These are phyloP conservation scores for Botrytis cinerea DNA, from an alignment of 2,329 filamentous ascomycete genomes.

Conservation along the genomic window DNA sequence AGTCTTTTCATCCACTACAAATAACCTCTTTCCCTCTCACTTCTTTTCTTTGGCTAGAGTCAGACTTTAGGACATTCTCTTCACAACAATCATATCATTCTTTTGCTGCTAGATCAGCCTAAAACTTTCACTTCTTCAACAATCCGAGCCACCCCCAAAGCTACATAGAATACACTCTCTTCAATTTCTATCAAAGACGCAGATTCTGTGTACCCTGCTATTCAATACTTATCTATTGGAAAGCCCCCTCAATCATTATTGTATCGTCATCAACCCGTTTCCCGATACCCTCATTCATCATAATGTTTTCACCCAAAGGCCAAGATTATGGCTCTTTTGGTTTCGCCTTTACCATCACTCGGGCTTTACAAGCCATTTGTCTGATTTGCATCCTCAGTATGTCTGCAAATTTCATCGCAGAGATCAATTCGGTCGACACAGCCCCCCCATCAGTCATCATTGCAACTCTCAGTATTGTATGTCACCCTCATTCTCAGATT, in stretches of 20 bases:
- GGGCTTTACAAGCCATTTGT: conserved; percentile 68
- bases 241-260: neutral
- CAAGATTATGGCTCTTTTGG: conserved; percentile 64
- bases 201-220: neutral
- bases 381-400: conserved; percentile 80
- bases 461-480: conserved; percentile 76
- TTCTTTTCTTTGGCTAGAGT: conserved; percentile 30
- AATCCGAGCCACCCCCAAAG: neutral
- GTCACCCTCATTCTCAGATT: conserved; percentile 44
- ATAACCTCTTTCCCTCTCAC: conserved; percentile 30
- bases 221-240: neutral
- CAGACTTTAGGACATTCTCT: conserved; percentile 34
- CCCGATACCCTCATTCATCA: neutral
- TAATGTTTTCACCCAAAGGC: conserved; percentile 29
- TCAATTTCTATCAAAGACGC: neutral
- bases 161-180: neutral
- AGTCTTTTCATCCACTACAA: conserved; percentile 35
- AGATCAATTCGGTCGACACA: conserved; percentile 68
- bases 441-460: conserved; percentile 72
- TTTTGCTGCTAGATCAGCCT: conserved; percentile 38
- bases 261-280: neutral
- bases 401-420: conserved; percentile 76
- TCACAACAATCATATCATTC: conserved; percentile 35
- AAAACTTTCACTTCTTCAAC: conserved; percentile 26
- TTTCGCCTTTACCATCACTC: conserved; percentile 73